Conservation (phyloP, 75 land plant genomes). For the Pseudotsuga menziesii region DNA sequence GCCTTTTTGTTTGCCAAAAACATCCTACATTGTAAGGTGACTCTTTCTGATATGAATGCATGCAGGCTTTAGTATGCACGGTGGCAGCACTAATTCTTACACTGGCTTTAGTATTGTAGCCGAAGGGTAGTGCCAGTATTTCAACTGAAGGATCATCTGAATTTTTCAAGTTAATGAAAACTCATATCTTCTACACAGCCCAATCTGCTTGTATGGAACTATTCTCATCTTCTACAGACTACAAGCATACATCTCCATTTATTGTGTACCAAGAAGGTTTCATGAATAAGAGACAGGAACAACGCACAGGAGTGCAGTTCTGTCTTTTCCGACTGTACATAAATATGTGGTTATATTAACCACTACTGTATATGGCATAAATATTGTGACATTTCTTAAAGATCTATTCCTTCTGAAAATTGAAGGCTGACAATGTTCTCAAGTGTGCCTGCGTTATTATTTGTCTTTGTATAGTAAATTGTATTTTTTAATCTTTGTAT, state of each 20-base stretch:
- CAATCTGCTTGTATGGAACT: neutral
- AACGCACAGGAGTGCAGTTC: constrained; percentile 6
- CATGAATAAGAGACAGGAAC: constrained; percentile 4
- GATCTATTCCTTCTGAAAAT: neutral
- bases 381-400: neutral
- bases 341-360: neutral
- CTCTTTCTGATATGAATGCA: neutral
- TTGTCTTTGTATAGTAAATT: too few species aligned
- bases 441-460: neutral
- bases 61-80: constrained; percentile 10
- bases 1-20: too few species aligned
- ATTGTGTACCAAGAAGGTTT: constrained; percentile 1
- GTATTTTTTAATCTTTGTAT: too few species aligned
- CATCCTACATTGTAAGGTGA: too few species aligned
- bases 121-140: neutral
- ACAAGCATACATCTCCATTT: neutral
- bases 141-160: neutral
- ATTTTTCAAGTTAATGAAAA: neutral
- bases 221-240: neutral
- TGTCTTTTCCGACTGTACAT: constrained; percentile 1
- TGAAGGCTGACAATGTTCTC: neutral
- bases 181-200: neutral
- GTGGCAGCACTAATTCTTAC: constrained; percentile 1
- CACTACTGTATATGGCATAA: neutral
- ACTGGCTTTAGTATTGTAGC: neutral